Percentiles rank a stretch among this genome's conserved stretches.
Conservation (phyloP, 2,329 filamentous ascomycete species). For the Fusarium falciforme region DNA sequence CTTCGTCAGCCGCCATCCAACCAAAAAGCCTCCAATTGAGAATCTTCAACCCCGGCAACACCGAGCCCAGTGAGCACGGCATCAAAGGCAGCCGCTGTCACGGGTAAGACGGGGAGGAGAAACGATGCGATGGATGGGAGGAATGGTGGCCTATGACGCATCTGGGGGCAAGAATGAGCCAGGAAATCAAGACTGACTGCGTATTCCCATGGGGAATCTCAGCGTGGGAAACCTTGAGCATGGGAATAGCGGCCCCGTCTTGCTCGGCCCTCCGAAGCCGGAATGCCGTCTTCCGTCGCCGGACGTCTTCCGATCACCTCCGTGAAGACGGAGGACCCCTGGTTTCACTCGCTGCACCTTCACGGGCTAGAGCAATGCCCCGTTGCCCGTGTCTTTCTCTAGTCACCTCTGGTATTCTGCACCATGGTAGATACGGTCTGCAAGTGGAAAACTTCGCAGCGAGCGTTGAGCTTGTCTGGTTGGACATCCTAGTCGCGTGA, state of each 20-base stretch:
- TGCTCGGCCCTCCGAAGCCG: conserved; percentile 14
- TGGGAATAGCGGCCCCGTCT: conserved; percentile 4
- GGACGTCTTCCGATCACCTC: conserved; percentile 21
- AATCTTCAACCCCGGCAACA: not conserved
- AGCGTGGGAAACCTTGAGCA: not conserved
- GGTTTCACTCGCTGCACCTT: not conserved
- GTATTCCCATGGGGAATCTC: not conserved
- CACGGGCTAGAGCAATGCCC: not conserved
- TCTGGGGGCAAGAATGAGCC: not conserved
- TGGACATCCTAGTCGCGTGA: not conserved
- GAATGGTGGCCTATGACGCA: not conserved
- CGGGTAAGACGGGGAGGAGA: not conserved
- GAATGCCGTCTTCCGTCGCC: not conserved
- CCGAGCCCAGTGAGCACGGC: not conserved
- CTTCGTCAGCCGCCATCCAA: conserved; percentile 18
- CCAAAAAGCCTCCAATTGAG: not conserved
- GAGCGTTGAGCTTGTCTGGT: not conserved
- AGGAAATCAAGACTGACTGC: not conserved
- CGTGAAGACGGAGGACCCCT: not conserved
- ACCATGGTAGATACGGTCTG: not conserved
- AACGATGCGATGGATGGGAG: not conserved
- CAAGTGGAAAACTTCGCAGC: not conserved
- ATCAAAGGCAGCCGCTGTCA: not conserved
- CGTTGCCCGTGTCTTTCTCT: not conserved
- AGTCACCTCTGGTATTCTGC: not conserved